Conservation (phyloP, 495 filamentous ascomycete genomes). For the Rhizodiscina lignyota region DNA sequence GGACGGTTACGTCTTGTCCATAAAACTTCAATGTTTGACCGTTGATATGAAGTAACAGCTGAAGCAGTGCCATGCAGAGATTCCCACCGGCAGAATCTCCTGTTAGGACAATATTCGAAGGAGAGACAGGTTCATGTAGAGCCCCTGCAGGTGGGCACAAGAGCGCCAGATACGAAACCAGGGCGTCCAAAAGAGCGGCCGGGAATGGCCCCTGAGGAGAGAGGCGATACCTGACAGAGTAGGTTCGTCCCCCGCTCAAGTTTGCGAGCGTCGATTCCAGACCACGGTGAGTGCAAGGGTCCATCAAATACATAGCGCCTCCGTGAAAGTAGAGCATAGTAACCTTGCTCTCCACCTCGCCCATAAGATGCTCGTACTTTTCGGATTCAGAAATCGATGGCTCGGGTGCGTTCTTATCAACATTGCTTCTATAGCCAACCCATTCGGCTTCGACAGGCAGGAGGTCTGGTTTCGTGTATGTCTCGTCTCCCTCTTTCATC, state of each 20-base stretch:
- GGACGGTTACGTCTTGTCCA: conserved; percentile 38
- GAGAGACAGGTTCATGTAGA: conserved; percentile 49
- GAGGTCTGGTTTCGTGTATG: conserved; percentile 34
- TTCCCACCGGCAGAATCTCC: conserved; percentile 88
- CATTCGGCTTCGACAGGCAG: conserved; percentile 65
- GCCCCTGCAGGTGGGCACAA: conserved; percentile 63
- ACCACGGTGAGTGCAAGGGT: conserved; percentile 25
- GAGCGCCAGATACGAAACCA: conserved; percentile 67
- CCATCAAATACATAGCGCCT: conserved; percentile 68
- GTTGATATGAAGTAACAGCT: conserved; percentile 36
- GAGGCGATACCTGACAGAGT: conserved; percentile 75
- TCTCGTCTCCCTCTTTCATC: conserved; percentile 28
- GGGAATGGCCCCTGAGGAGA: conserved; percentile 77
- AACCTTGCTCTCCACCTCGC: conserved; percentile 45
- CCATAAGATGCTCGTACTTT: conserved; percentile 57
- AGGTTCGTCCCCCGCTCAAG: conserved; percentile 39
- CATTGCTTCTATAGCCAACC: conserved; percentile 55
- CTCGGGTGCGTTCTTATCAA: conserved; percentile 32
- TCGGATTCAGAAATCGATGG: conserved; percentile 47
- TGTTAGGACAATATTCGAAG: conserved; percentile 57
- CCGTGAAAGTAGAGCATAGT: conserved; percentile 82
- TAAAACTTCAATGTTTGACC: conserved; percentile 55
- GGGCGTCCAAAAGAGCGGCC: conserved; percentile 64
- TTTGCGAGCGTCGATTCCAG: conserved; percentile 29
- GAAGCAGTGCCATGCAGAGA: conserved; percentile 52